A percentile compares a stretch with the other conserved stretches of the same genome.
Evolutionary conservation across 257 asterid species (phyloP).

Genomic region (Sherardia arvensis): DNA sequence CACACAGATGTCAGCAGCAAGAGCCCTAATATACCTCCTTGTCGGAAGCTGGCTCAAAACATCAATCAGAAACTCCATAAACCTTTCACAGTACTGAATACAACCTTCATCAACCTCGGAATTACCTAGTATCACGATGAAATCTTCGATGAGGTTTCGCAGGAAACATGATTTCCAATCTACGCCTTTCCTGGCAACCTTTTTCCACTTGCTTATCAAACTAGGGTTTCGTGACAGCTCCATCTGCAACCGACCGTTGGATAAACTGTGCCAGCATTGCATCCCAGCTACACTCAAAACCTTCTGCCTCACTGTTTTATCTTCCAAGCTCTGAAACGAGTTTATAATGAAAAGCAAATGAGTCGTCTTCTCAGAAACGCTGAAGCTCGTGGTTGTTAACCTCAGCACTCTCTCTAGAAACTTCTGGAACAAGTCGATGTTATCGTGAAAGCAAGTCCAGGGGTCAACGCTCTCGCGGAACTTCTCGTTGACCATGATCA

Average conservation of each 20-base stretch:
- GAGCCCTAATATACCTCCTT: conserved; percentile 84
- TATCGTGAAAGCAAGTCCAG: conserved; percentile 79
- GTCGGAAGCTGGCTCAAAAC: conserved; percentile 98
- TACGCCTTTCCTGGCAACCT: conserved; percentile 56
- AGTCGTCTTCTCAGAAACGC: conserved; percentile 81
- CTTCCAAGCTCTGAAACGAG: conserved; percentile 98
- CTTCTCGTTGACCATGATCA: conserved; percentile 98
- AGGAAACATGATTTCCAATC: conserved; percentile 63
- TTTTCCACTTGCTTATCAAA: conserved; percentile 72
- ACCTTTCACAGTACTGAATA: conserved; percentile 83
- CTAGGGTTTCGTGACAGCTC: conserved; percentile 75
- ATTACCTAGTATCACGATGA: conserved; percentile 85
- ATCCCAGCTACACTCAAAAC: conserved; percentile 77
- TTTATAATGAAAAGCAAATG: conserved; percentile 92
- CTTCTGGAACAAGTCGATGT: conserved; percentile 63
- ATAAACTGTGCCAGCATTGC: conserved; percentile 92
- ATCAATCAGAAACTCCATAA: conserved; percentile 95
- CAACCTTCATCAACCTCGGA: conserved; percentile 68
- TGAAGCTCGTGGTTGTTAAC: conserved; percentile 53
- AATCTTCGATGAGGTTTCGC: conserved; percentile 78
- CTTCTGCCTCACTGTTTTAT: conserved; percentile 81
- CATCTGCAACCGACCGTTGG: conserved; percentile 92
- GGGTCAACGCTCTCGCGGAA: conserved; percentile 97
- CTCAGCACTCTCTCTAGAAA: conserved; percentile 84
- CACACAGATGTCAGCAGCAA: conserved; percentile 91